Percentiles rank a stretch among this genome's conserved stretches.
Evolutionary conservation across 1,284 basidiomycete species (phyloP).

Genomic region (Pascua sp.): DNA sequence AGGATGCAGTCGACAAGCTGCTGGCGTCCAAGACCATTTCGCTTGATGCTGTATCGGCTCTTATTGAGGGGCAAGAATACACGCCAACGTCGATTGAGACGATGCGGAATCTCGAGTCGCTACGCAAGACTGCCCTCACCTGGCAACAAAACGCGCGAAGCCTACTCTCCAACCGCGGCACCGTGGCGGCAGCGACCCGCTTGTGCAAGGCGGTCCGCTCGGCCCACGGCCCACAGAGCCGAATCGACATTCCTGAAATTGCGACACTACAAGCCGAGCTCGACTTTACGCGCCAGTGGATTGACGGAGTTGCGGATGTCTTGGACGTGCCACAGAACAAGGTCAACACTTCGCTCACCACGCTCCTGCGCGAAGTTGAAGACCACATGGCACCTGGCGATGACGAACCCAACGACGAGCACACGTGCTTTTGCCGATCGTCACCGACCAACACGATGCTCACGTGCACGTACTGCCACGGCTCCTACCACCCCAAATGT

Average conservation of each 20-base stretch:
- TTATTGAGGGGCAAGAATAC: constrained; percentile 31
- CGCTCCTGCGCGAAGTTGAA: constrained; percentile 27
- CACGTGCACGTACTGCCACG: constrained; percentile 29
- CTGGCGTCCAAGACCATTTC: constrained; percentile 25
- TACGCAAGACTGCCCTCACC: constrained; percentile 31
- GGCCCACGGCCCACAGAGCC: constrained; percentile 24
- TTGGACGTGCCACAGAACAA: constrained; percentile 19
- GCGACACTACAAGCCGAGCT: constrained; percentile 33
- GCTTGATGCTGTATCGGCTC: constrained; percentile 21
- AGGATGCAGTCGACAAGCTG: constrained; percentile 18
- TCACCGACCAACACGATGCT: constrained; percentile 26
- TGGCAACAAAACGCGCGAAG: constrained; percentile 35
- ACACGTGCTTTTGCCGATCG: constrained; percentile 36
- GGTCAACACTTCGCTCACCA: constrained; percentile 22
- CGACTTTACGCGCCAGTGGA: constrained; percentile 31
- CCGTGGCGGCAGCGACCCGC: constrained; percentile 24
- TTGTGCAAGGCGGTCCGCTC: constrained; percentile 32
- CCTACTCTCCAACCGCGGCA: constrained; percentile 22
- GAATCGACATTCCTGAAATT: constrained; percentile 38
- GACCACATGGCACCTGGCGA: constrained; percentile 31
- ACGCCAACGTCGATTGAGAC: constrained; percentile 30
- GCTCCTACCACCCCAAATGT: constrained; percentile 41
- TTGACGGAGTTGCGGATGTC: constrained; percentile 13
- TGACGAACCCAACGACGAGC: constrained; percentile 24
- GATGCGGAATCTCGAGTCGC: constrained; percentile 34